Evolutionary conservation across 2,329 filamentous ascomycete species (phyloP), one percentile per base, ranked within the genome.

Genomic region (Cryphonectria naterciae): DNA sequence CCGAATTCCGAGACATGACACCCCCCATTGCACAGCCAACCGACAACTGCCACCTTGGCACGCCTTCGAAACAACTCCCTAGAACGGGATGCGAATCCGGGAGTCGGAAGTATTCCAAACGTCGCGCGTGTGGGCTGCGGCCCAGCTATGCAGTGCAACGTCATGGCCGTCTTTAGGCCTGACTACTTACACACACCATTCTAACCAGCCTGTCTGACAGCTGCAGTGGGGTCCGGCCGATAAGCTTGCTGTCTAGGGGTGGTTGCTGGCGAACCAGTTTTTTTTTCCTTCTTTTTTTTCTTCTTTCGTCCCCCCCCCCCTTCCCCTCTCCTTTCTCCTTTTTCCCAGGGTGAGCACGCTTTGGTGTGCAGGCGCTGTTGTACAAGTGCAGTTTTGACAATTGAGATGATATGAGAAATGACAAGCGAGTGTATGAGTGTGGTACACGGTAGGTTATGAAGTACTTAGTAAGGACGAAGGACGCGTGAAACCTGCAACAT

Each of bases 71-170:
- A 19, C 54, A 32, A 58, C 25, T 28, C 4, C 54, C 54, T 4
- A 39, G 32, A 19, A 39, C 15, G 58, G 35, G 58, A 61, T 35
- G 58, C 39, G 58, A 61, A 19, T 35, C 15, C 58, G 58, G 58
- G 39, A 61, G 19, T 39, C 58, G 58, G 58, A 25, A 19, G 58
- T 11, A 39, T n/a, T 35, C 35, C 32, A 37, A 7, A 35, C 15
- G 32, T 32, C 28, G 28, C 3, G 28, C 3, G 28, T 3, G 28
- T 32, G 28, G 58, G 58, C 58, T 61, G 58, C 32, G 35, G 58
- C 58, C 58, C 8, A 39, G 58, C 35, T 19, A 61, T 61, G 58
- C 58, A 39, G 32, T 61, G 19, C 58, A 5, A 61, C 58, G 58
- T 58, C 54, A 22, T 58, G n/a, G 3, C 22, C 4, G 15, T 28